A percentile compares a stretch with the other conserved stretches of the same genome.
These are phyloP conservation scores for Dissophora ornata DNA, from an alignment of 192 early-diverging fungal genomes.

Conservation along the genomic window DNA sequence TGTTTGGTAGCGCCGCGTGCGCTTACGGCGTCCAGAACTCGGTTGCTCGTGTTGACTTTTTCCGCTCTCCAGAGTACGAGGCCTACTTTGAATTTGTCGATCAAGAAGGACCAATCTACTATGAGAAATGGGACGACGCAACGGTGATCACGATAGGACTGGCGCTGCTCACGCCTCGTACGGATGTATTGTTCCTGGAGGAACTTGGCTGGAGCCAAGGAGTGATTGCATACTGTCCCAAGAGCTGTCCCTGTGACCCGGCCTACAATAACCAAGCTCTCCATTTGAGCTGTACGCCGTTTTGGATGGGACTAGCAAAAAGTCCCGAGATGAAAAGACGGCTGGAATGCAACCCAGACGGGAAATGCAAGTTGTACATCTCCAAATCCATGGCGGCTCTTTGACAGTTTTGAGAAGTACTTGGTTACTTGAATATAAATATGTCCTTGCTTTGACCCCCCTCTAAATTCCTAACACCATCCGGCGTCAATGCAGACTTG, in stretches of 20 bases:
- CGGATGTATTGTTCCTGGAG: slow-evolving; percentile 10
- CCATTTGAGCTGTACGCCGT: slow-evolving; percentile 32
- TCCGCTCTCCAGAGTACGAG: slow-evolving; percentile 64
- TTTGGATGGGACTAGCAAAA: slow-evolving; percentile 22
- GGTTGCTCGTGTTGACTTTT: slow-evolving; percentile 70
- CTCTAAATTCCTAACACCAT: too few species aligned
- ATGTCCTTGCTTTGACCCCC: too few species aligned
- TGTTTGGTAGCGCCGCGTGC: slow-evolving; percentile 66
- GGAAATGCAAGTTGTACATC: slow-evolving; percentile 22
- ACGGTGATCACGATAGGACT: slow-evolving; percentile 61
- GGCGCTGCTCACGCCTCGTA: slow-evolving; percentile 5
- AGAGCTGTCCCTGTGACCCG: slow-evolving; percentile 26
- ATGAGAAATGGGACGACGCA: slow-evolving; percentile 67
- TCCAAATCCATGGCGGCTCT: not conserved
- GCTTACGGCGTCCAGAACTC: slow-evolving; percentile 80
- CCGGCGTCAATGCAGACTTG: too few species aligned
- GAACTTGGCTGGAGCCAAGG: slow-evolving; percentile 22
- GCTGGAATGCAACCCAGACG: slow-evolving; percentile 14
- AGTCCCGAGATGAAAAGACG: slow-evolving; percentile 17
- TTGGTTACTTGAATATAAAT: too few species aligned
- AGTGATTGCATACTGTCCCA: not conserved
- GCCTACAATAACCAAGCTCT: not conserved
- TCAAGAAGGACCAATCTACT: slow-evolving; percentile 46
- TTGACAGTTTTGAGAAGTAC: too few species aligned
- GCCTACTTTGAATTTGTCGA: slow-evolving; percentile 61